Evolutionary conservation across 225 moss, liverwort and hornwort genomes (phyloP), one percentile per base, ranked within the genome.

Genomic region (Marchantia polymorpha): DNA sequence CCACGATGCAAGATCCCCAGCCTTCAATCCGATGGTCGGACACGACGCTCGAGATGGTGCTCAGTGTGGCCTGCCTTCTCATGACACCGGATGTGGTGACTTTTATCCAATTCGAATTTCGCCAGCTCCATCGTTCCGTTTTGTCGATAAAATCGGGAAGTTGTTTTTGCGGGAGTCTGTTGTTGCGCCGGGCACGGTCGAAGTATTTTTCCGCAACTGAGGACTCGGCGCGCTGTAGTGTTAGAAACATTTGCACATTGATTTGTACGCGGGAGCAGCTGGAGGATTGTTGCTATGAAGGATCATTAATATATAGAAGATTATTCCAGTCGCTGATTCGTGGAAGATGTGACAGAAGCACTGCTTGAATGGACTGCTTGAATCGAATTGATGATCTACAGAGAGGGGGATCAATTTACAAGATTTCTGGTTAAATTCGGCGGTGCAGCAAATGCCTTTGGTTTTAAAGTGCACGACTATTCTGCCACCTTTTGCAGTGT

Each of bases 371-470:
- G 65, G 29, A 8, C 12, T 46, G 19, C 46, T 46, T 69, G 47
- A 17, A 39, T 16, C 17, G 56, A 19, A 56, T 19, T 64, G 25
- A 4, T 7, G 46, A 17, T 47, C 8, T 39, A 19, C 2, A 19
- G 47, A 69, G 47, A 69, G 47, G 19, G 46, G 17, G 17, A 13
- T 27, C 9, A 20, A 46, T 0, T 39, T 7, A 10, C 47, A 19
- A 20, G 46, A 46, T 10, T 16, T 8, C 47, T 47, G 19, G 39
- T 48, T 46, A 17, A 7, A 3, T 26, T 48, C 2, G 10, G 27
- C 14, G 23, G n/a, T 53, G 54, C 54, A 29, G 7, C 46, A 75
- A 75, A 75, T 75, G 75, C 16, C 25, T 59, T 46, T 75, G 75
- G 39, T 75, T 75, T 25, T 59, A 19, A 59, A 56, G 39, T 39